Evolutionary conservation across 371 early-diverging fungal species (phyloP).

Genomic region (Cladochytrium tenue): DNA sequence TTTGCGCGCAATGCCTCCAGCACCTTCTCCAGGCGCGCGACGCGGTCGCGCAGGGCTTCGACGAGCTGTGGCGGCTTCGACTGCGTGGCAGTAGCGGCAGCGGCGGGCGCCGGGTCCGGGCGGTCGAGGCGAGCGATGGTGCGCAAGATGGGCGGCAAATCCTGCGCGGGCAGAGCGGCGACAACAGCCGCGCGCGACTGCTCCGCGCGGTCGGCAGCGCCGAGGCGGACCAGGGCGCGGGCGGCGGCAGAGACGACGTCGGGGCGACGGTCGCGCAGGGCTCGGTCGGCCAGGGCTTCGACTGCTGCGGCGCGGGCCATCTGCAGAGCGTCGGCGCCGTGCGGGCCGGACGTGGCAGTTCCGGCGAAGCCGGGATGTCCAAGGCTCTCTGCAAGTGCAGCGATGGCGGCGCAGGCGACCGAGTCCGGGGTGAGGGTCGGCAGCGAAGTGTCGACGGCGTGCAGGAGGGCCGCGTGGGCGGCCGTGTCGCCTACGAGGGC

Average conservation of each 20-base stretch:
- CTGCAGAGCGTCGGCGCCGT: background rate
- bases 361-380: background rate
- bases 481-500: background rate
- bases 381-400: background rate
- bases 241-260: background rate
- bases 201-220: background rate
- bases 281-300: background rate
- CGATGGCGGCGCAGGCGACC: background rate
- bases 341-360: background rate
- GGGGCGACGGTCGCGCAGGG: background rate
- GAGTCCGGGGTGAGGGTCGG: background rate
- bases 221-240: background rate
- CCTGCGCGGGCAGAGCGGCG: background rate
- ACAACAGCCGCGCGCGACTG: background rate
- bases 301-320: background rate
- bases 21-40: background rate
- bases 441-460: background rate
- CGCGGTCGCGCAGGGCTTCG: background rate
- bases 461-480: background rate
- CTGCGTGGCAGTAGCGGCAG: background rate
- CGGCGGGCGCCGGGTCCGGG: background rate
- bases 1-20: no score
- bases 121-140: background rate
- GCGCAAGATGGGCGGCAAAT: background rate
- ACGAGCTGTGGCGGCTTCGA: background rate